Percentiles rank a stretch among this genome's conserved stretches.
These are phyloP conservation scores for Corylus americana DNA, from an alignment of 306 rosid genomes.

Conservation along the genomic window DNA sequence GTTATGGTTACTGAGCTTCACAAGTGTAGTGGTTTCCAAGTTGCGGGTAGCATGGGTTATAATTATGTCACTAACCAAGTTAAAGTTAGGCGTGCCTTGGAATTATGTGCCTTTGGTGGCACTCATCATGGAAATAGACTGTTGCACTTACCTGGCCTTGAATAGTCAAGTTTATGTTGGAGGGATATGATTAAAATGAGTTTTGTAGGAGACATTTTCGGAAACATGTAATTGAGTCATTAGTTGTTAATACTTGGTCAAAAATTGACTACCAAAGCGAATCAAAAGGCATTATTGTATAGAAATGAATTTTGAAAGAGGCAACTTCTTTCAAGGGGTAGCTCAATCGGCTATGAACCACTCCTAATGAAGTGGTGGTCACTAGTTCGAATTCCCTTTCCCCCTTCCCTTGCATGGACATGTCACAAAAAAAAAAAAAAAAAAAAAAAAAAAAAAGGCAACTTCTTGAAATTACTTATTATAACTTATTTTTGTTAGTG, in stretches of 20 bases:
- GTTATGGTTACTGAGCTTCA: constrained; percentile 66
- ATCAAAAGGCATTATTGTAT: not conserved
- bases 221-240: not conserved
- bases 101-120: not conserved
- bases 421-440: too few relatives aligned
- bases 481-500: not conserved
- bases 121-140: not conserved
- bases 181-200: not conserved
- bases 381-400: too few relatives aligned
- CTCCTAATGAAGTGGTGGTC: too few relatives aligned
- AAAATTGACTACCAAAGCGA: not conserved
- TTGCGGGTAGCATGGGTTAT: constrained; percentile 4
- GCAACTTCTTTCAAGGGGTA: not conserved
- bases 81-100: not conserved
- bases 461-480: not conserved
- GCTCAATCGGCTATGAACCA: too few relatives aligned
- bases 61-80: not conserved
- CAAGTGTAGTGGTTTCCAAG: not conserved
- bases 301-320: not conserved
- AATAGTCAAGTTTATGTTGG: not conserved
- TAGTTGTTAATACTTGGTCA: not conserved
- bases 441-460: too few relatives aligned
- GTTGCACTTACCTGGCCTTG: not conserved
- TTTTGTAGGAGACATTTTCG: not conserved
- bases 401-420: too few relatives aligned